Base-by-base conservation (phyloP, 2,329 filamentous ascomycete genomes). In the Periconia macrospinosa region DNA sequence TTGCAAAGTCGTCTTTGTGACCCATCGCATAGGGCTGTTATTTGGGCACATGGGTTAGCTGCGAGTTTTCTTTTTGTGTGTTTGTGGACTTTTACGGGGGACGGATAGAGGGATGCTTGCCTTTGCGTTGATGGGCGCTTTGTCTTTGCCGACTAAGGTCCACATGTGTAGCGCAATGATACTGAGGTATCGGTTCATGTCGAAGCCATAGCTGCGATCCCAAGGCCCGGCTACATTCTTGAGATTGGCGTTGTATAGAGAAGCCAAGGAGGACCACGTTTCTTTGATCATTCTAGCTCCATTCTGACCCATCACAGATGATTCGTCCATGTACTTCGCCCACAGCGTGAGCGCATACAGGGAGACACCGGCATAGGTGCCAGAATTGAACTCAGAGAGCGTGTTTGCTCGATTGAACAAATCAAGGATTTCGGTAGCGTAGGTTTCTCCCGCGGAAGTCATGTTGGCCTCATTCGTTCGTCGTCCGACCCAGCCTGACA, bases 151-250 rank as follows among this genome's bases (percentile, higher is more conserved):
- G 6, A 83, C 73, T 3, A 85, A 54, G 0, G 80, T 78, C 84
- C 84, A 87, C 56, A 87, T 77, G 70, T 83, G 83, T 14, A 83
- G 66, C 0, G 80, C 80, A 66, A 86, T 79, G 46, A 87, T 76
- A 49, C 81, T 81, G 3, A 86, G 66, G 59, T 87, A 87, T 7
- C 78, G 73, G 50, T 84, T 86, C 84, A 87, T 86, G 54, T 87
- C 84, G 53, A 81, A 86, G 0, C 84, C 84, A 56, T 87, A 87
- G 0, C 79, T 75, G 0, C 85, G 79, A 66, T 87, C 85, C 85
- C 85, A 87, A 0, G 85, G 85, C 0, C 85, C 85, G 2, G 84
- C 84, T 45, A 86, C 77, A 55, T 87, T 87, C 58, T 78, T 81
- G 70, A 87, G 68, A 1, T 79, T 76, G 1, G 84, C 79, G 49